Evolutionary conservation across 2,329 filamentous ascomycete species (phyloP), one percentile per base, ranked within the genome.

Genomic region (Nigrospora oryzae): DNA sequence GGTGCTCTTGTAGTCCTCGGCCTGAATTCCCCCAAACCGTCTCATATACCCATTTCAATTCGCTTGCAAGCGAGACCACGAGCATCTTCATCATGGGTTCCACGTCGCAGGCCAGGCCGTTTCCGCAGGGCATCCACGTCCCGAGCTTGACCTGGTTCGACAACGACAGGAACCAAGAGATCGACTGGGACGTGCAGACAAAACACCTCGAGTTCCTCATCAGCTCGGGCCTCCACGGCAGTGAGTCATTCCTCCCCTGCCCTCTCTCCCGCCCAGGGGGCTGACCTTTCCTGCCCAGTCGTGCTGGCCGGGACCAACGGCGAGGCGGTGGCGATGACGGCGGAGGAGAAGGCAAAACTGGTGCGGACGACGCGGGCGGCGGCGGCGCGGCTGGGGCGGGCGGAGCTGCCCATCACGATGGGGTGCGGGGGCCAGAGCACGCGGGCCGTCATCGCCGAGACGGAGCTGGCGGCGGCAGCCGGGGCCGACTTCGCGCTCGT

Each of bases 251-350:
- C 36, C 28, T 28, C 7, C 19, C 19, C 7, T 28, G 6, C 19
- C 11, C 36, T 40, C 10, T 38, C 37, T 32, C 12, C 14, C 30
- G 39, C 16, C 16, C n/a, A 5, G 15, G 8, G 19, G 13, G 39
- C 15, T 15, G 28, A 41, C 16, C 13, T 45, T 38, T 15, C 13
- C 44, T 38, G 4, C 28, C 2, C 15, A 67, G 66, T 87, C 46
- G 79, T 84, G 38, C 77, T 82, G 40, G 81, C 84, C 56, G 84
- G 84, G 39, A 84, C 81, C 50, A 88, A 87, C 55, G 84, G 84
- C 53, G 84, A 88, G 64, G 81, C 83, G 7, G 82, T 86, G 2
- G 82, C 84, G 48, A 69, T 87, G 12, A 77, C 75, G 36, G 69
- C 73, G 46, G 72, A 75, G 12, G 84, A 87, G 60, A 79, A 84